Percentiles rank a stretch among this genome's conserved stretches.
Evolutionary conservation across 305 asterid genomes (phyloP).

Genomic region (Fraxinus floribunda): DNA sequence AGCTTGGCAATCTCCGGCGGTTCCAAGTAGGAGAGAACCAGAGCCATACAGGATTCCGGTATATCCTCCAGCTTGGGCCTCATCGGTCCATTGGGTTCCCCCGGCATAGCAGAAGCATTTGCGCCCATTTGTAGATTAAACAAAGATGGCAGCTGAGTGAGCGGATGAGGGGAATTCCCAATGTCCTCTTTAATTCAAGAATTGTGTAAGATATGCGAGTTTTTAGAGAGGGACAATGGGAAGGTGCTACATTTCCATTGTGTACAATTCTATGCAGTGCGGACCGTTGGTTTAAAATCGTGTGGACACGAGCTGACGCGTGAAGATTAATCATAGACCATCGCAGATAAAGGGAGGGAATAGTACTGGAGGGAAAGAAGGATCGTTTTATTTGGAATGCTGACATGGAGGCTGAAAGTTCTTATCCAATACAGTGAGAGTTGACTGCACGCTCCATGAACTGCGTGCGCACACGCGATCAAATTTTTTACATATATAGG

Average conservation of each 20-base stretch:
- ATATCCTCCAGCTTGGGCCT: slow-evolving; percentile 53
- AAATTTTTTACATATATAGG: not conserved
- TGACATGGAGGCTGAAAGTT: slow-evolving; percentile 24
- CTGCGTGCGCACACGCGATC: slow-evolving; percentile 11
- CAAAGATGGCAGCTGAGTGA: not conserved
- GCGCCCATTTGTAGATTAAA: slow-evolving; percentile 32
- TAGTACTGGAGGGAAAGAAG: slow-evolving; percentile 7
- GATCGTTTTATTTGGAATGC: not conserved
- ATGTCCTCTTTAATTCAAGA: not conserved
- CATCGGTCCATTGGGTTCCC: slow-evolving; percentile 23
- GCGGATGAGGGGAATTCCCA: not conserved
- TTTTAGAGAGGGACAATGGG: not conserved
- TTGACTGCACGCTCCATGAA: not conserved
- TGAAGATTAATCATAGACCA: not conserved
- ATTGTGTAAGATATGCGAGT: not conserved
- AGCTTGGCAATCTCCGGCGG: slow-evolving; percentile 72
- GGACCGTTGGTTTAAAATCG: not conserved
- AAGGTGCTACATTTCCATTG: not conserved
- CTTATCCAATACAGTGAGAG: slow-evolving; percentile 31
- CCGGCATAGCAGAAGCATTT: slow-evolving; percentile 29
- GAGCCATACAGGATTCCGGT: slow-evolving; percentile 70
- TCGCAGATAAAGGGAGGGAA: not conserved
- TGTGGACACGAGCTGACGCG: not conserved
- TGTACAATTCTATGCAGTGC: slow-evolving; percentile 18
- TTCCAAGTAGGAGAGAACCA: slow-evolving; percentile 53